Base-by-base conservation (phyloP, 371 early-diverging fungal genomes). In the Mortierella sp. region DNA sequence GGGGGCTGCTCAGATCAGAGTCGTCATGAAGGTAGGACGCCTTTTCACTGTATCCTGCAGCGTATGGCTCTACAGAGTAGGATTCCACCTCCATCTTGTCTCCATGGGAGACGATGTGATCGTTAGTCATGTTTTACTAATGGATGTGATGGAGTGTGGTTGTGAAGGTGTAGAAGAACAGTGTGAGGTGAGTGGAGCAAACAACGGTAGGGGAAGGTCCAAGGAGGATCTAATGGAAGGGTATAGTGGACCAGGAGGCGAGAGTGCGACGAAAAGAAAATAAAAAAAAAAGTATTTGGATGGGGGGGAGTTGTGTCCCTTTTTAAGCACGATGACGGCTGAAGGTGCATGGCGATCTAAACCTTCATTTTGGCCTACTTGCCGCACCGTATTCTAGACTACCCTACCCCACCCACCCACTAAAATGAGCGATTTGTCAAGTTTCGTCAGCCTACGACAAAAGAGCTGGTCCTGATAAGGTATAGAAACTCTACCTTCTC, bases 71-170 rank as follows among this genome's bases (percentile, higher is more conserved):
- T 26, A 64, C 61, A 39, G 63, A 35, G 62, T 73, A 78, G 12
- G 69, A 59, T 45, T 73, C 73, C 78, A 77, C 66, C 60, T 73
- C 74, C 18, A 40, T 54, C 64, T 74, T 74, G 65, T 68, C 72
- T 24, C 72, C 72, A 60, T 73, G 57, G 18, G 70, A 58, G 66
- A 37, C 47, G 40, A 64, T 40, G 47, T 64, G 60, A 39, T 77
- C 73, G 51, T 58, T 70, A 22, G 51, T 55, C 78, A 78, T 78
- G 22, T 49, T 62, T 22, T 62, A 20, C 12, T 16, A 22, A 40
- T 64, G 22, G 61, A n/a, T 20, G 39, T 20, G 35, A n/a, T n/a
- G 35, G 20, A 24, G n/a, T 24, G 59, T 55, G 16, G 24, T 20
- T 20, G 20, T n/a, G 59, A 39, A 61, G 14, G 30, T 43, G 62